A percentile compares a stretch with the other conserved stretches of the same genome.
phyloP scores from a whole-genome alignment of 2,329 filamentous ascomycete genomes.

The Fusarium tanahbumbuense region DNA sequence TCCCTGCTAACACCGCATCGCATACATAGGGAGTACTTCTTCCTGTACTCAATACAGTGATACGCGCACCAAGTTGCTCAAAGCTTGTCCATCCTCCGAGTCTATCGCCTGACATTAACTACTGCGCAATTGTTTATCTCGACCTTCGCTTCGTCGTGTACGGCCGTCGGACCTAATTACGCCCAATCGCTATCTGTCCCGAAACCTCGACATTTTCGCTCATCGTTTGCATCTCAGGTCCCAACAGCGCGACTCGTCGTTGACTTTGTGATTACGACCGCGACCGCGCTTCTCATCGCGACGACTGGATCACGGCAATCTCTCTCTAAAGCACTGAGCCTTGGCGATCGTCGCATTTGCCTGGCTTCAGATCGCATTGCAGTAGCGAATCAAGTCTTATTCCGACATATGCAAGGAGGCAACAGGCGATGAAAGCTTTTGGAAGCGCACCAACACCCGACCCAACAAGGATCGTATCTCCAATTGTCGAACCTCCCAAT shows the following conservation, averaged over 20 bases:
- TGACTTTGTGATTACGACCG: slow-evolving; percentile 6
- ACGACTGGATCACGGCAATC: slow-evolving; percentile 33
- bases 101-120: slow-evolving; percentile 1
- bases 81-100: not conserved
- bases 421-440: slow-evolving; percentile 47
- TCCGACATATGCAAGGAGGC: slow-evolving; percentile 46
- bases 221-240: not conserved
- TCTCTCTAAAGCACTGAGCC: slow-evolving; percentile 19
- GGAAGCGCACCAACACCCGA: slow-evolving; percentile 33
- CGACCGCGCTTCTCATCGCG: slow-evolving; percentile 29
- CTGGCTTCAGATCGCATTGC: slow-evolving; percentile 28
- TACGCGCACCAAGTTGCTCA: slow-evolving; percentile 9
- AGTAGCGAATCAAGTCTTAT: slow-evolving; percentile 35
- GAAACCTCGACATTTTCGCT: not conserved
- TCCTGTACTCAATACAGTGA: slow-evolving; percentile 5
- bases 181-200: not conserved
- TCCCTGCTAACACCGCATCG: slow-evolving; percentile 26
- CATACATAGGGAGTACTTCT: slow-evolving; percentile 14
- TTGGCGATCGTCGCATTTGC: slow-evolving; percentile 42
- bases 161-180: not conserved
- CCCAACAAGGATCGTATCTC: slow-evolving; percentile 44
- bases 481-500: slow-evolving; percentile 43
- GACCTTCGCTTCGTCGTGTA: not conserved
- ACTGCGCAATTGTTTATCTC: slow-evolving; percentile 16
- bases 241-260: not conserved